Conservation (phyloP, 192 early-diverging fungal genomes). For the Chytriomyces sp. region DNA sequence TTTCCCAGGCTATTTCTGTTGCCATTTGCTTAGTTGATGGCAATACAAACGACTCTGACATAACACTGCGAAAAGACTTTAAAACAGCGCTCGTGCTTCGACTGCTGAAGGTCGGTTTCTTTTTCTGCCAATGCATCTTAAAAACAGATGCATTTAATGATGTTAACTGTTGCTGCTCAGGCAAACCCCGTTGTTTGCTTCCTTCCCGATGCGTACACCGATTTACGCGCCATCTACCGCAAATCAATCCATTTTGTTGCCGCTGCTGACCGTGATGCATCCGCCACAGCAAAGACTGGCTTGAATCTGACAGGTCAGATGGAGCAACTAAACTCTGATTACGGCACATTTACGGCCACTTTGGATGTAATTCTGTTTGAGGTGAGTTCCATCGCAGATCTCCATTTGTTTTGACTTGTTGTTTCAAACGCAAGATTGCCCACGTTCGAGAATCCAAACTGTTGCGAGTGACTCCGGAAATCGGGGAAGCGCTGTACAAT, state of each 20-base stretch:
- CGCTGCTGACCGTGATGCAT: background rate
- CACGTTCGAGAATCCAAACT: background rate
- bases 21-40: slow-evolving; percentile 52
- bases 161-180: background rate
- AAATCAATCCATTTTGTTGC: slow-evolving; percentile 52
- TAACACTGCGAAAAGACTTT: slow-evolving; percentile 53
- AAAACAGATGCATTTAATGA: background rate
- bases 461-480: background rate
- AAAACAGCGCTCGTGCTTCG: slow-evolving; percentile 55
- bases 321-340: background rate
- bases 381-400: background rate
- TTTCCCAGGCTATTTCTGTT: slow-evolving; percentile 54
- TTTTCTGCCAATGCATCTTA: slow-evolving; percentile 4
- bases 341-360: background rate
- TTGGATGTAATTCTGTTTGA: background rate
- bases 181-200: slow-evolving; percentile 51
- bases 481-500: background rate
- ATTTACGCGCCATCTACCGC: slow-evolving; percentile 45
- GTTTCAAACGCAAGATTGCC: background rate
- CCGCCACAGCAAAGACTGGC: background rate
- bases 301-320: background rate
- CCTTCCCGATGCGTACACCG: slow-evolving; percentile 52
- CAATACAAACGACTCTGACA: slow-evolving; percentile 48
- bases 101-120: slow-evolving; percentile 47
- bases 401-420: background rate